Base-by-base conservation (phyloP, 2,329 filamentous ascomycete genomes). In the Calcarisporium arbuscula region DNA sequence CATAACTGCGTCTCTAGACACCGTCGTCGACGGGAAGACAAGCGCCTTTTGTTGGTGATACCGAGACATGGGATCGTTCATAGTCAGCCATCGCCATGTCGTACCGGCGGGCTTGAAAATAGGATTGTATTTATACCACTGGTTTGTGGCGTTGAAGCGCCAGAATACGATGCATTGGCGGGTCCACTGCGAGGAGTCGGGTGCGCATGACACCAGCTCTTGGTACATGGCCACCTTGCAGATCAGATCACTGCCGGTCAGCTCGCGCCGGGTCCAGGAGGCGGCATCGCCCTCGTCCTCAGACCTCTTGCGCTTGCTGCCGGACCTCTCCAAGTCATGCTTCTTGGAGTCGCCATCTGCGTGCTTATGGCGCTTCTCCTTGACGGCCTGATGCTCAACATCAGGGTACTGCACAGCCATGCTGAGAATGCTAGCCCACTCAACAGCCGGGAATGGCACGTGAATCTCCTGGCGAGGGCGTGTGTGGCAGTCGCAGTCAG, bases 151-250 rank as follows among this genome's bases (percentile, higher is more conserved):
- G 51, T 62, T 64, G 53, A 82, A 82, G 3, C 74, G 75, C 77
- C 77, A 82, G 23, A 81, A 64, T 35, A 82, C 65, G 37, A 80
- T 69, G 21, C 65, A 69, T 32, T 76, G 71, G n/a, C 74, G 69
- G 8, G 62, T 68, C 72, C 74, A 80, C 46, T 61, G 54, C 29
- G 51, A 52, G 12, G 57, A 60, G 38, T 65, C 63, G 6, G 67
- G 67, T 5, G 71, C 56, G 42, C 60, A 60, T 4, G 74, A 80
- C 67, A 71, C 79, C 22, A 81, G 65, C 60, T 81, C 77, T 52
- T 82, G 77, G 52, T 78, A 76, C 77, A 81, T 81, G 51, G 74
- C 74, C 29, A 80, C 74, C 52, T 72, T 70, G 44, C 69, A 64
- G 33, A 80, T 67, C 37, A 79, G 63, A 28, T 78, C 72, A 48